Conservation (phyloP, 345 rosid species). For the Eucalyptus paniculata region DNA sequence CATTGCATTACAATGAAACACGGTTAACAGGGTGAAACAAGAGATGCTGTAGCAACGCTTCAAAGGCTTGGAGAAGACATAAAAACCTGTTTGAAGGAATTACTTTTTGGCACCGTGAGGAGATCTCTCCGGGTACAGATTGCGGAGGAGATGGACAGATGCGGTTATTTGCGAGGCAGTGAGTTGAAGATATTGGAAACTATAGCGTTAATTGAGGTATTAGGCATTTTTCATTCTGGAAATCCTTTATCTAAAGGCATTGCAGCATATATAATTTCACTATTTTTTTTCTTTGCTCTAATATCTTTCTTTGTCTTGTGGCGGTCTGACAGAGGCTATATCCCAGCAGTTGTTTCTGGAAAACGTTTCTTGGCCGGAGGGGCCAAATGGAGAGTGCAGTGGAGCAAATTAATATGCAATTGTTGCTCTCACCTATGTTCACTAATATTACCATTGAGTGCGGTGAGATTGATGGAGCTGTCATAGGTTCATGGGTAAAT, state of each 20-base stretch:
- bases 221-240: background rate
- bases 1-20: background rate
- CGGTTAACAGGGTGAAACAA: slow-evolving; percentile 78
- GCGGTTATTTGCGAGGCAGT: slow-evolving; percentile 60
- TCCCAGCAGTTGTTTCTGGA: slow-evolving; percentile 93
- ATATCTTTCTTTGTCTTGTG: background rate
- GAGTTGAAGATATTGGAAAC: slow-evolving; percentile 72
- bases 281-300: background rate
- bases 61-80: slow-evolving; percentile 95
- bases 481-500: slow-evolving; percentile 82
- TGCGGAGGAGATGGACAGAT: slow-evolving; percentile 68
- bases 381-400: slow-evolving; percentile 23
- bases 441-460: slow-evolving; percentile 45
- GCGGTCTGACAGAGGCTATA: slow-evolving; percentile 64
- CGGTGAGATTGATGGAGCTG: slow-evolving; percentile 96
- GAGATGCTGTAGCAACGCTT: slow-evolving; percentile 71
- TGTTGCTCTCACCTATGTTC: slow-evolving; percentile 28
- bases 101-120: slow-evolving; percentile 83
- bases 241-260: background rate
- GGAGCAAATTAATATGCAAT: slow-evolving; percentile 29
- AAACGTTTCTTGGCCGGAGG: slow-evolving; percentile 52
- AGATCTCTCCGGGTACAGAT: slow-evolving; percentile 68
- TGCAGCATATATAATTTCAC: background rate
- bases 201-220: slow-evolving; percentile 83
- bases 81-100: slow-evolving; percentile 75